phyloP scores from a whole-genome alignment of 2,329 filamentous ascomycete genomes.

The Zymoseptoria passerinii region DNA sequence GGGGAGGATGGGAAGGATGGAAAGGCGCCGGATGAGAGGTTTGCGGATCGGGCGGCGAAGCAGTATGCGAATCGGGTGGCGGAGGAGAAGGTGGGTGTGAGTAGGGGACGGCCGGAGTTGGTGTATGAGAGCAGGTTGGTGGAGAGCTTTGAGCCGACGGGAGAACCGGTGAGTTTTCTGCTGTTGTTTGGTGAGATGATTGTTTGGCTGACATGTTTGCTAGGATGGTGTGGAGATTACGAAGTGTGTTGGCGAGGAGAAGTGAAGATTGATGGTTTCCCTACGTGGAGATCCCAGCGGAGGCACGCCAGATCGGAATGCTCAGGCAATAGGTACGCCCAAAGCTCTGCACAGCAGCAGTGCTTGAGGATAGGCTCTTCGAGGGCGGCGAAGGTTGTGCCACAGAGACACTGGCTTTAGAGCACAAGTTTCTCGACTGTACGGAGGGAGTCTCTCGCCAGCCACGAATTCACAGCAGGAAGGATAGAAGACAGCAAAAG shows the following conservation, averaged over 20 bases:
- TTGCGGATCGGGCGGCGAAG: constrained; percentile 40
- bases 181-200: neutral
- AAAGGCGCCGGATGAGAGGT: constrained; percentile 29
- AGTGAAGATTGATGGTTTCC: neutral
- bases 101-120: constrained; percentile 54
- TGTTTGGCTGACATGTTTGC: constrained; percentile 13
- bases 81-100: constrained; percentile 36
- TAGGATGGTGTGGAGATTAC: constrained; percentile 63
- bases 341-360: too few species aligned
- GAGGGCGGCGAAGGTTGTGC: too few species aligned
- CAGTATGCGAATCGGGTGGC: constrained; percentile 43
- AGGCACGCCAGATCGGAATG: too few species aligned
- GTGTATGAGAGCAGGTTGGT: constrained; percentile 57
- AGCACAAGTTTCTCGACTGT: too few species aligned
- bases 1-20: constrained; percentile 17
- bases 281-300: too few species aligned
- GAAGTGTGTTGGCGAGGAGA: constrained; percentile 41
- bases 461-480: too few species aligned
- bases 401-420: too few species aligned
- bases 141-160: constrained; percentile 60
- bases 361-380: too few species aligned
- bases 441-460: too few species aligned
- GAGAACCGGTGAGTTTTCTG: constrained; percentile 49
- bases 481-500: too few species aligned
- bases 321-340: too few species aligned